Base-by-base conservation (phyloP, 2,329 filamentous ascomycete genomes). In the Sarocladiaceae sp. region DNA sequence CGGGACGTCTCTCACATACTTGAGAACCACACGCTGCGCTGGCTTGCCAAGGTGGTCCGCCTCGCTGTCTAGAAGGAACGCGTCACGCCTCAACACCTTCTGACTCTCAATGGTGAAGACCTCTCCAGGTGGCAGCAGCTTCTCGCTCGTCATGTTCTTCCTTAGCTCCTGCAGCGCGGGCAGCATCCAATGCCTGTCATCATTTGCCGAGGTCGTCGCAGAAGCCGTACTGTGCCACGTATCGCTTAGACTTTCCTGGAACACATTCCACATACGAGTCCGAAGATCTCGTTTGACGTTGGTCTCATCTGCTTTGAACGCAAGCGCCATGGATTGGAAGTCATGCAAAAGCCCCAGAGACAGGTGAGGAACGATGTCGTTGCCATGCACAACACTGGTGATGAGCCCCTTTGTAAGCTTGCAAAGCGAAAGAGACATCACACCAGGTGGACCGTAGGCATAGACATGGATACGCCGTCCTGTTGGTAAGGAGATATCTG, bases 391-490 rank as follows among this genome's bases (percentile, higher is more conserved):
- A 4, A 85, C 72, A 7, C 80, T 88, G 3, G 85, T 90, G 48
- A 90, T 83, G 6, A 90, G 71, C 2, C 83, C 85, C 12, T 82
- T 73, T 0, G 85, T 89, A 10, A 82, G 81, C 47, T 76, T 76
- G 33, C 84, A 78, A 6, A 90, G 71, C 2, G 80, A 76, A 0
- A 82, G 72, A 0, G 83, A 86, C 74, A 89, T 79, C 12, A 82
- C 83, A 0, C 83, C 78, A 0, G 85, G 84, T 2, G 85, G 81
- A 0, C 85, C 85, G 57, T 88, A 90, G 6, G 85, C 82, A 57
- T 87, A 90, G 11, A 88, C 85, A 53, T 90, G 85, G 16, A 89
- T 83, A 3, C 83, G 81, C 1, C 85, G 75, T 13, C 81, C 79
- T 0, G 81, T 54, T 0, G 85, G 85, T 0, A 89, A 70, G 15